Evolutionary conservation across 192 early-diverging fungal species (phyloP).

Genomic region (Umbelopsis vinacea): DNA sequence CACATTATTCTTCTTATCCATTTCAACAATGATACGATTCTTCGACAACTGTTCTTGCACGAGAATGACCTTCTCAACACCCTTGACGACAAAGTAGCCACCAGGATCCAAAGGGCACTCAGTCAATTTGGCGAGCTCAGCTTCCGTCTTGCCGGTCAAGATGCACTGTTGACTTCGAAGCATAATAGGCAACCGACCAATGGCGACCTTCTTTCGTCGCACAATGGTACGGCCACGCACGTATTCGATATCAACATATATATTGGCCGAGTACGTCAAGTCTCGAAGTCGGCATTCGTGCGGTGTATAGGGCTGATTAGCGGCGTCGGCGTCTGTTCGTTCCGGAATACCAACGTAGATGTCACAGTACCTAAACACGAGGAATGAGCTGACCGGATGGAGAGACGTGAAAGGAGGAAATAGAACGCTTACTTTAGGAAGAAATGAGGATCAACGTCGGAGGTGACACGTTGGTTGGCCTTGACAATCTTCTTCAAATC

Average conservation of each 20-base stretch:
- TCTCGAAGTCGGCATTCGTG: slow-evolving; percentile 97
- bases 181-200: slow-evolving; percentile 98
- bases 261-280: slow-evolving; percentile 91
- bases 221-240: slow-evolving; percentile 80
- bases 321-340: slow-evolving; percentile 74
- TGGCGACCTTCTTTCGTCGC: slow-evolving; percentile 78
- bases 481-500: slow-evolving; percentile 94
- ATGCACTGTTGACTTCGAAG: slow-evolving; percentile 86
- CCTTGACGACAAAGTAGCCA: slow-evolving; percentile 96
- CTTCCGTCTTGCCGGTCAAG: slow-evolving; percentile 74
- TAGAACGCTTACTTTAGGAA: slow-evolving; percentile 73
- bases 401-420: background rate
- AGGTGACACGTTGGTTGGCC: slow-evolving; percentile 88
- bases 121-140: slow-evolving; percentile 83
- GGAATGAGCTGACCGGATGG: background rate
- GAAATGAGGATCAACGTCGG: slow-evolving; percentile 93
- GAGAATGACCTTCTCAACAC: slow-evolving; percentile 95
- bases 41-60: slow-evolving; percentile 99
- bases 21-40: slow-evolving; percentile 96
- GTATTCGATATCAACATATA: slow-evolving; percentile 94
- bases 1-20: slow-evolving; percentile 80
- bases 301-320: slow-evolving; percentile 81
- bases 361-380: slow-evolving; percentile 70
- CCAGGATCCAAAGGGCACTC: slow-evolving; percentile 98
- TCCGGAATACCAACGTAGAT: slow-evolving; percentile 87